Evolutionary conservation across 768 basidiomycete genomes (phyloP).

Genomic region (Lactarius hengduanensis): DNA sequence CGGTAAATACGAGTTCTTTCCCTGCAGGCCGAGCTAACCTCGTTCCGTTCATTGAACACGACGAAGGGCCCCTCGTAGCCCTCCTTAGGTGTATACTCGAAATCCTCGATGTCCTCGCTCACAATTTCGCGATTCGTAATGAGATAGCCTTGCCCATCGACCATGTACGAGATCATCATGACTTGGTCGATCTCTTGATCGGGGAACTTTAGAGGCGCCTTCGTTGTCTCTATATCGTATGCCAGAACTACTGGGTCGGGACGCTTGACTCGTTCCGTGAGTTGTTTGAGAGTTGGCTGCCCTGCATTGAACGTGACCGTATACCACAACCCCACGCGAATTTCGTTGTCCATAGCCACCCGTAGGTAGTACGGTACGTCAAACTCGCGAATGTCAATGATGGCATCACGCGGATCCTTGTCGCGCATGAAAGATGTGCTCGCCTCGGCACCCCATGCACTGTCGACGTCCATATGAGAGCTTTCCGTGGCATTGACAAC

Average conservation of each 20-base stretch:
- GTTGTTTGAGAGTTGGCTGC: slow-evolving; percentile 65
- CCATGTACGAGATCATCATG: slow-evolving; percentile 99
- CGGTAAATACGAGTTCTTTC: neutral
- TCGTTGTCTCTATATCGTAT: slow-evolving; percentile 98
- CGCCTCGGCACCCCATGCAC: slow-evolving; percentile 53
- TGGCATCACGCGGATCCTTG: slow-evolving; percentile 84
- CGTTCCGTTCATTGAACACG: slow-evolving; percentile 91
- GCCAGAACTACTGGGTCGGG: slow-evolving; percentile 99
- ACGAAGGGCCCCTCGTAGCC: slow-evolving; percentile 97
- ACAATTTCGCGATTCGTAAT: slow-evolving; percentile 98
- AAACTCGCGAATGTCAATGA: slow-evolving; percentile 93
- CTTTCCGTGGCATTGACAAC: slow-evolving; percentile 73
- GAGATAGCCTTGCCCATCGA: slow-evolving; percentile 95
- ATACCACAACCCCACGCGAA: slow-evolving; percentile 99
- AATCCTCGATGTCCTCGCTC: slow-evolving; percentile 95
- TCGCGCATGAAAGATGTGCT: slow-evolving; percentile 48
- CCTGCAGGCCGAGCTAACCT: slow-evolving; percentile 49
- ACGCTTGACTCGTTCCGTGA: slow-evolving; percentile 90
- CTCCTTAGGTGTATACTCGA: slow-evolving; percentile 98
- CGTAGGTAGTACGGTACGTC: slow-evolving; percentile 98
- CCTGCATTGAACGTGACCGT: slow-evolving; percentile 80
- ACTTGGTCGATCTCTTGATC: slow-evolving; percentile 95
- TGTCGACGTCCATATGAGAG: slow-evolving; percentile 69
- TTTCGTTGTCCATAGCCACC: slow-evolving; percentile 98
- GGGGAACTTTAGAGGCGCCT: slow-evolving; percentile 99